Conservation (phyloP, 2,329 filamentous ascomycete genomes). For the Penicillium aurantiogriseum region DNA sequence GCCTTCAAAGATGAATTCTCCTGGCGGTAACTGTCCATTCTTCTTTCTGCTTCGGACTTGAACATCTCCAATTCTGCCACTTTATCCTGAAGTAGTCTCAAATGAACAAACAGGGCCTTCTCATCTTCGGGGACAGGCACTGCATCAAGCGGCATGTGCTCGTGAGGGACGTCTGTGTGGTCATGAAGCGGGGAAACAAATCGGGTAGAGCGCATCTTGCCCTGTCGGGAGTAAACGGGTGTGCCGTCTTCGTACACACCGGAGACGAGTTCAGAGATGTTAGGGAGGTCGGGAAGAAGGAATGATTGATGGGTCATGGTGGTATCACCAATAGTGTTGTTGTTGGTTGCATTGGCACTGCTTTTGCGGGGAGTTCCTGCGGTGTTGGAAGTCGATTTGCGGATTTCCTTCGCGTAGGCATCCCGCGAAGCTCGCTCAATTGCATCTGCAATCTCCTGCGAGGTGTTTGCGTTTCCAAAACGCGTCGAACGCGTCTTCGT, state of each 20-base stretch:
- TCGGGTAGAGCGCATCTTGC: conserved; percentile 52
- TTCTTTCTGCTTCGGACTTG: conserved; percentile 52
- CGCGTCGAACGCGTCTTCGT: conserved; percentile 54
- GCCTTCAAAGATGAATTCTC: conserved; percentile 53
- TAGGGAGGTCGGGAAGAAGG: conserved; percentile 59
- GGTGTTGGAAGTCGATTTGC: conserved; percentile 23
- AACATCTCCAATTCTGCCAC: conserved; percentile 56
- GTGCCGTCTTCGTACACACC: conserved; percentile 59
- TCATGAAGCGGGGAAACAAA: conserved; percentile 52
- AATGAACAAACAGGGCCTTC: conserved; percentile 61
- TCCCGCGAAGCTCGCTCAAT: conserved; percentile 40
- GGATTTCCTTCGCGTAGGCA: conserved; percentile 33
- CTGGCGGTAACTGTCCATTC: conserved; percentile 51
- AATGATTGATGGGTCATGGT: conserved; percentile 59
- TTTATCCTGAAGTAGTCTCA: conserved; percentile 59
- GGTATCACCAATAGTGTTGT: conserved; percentile 44
- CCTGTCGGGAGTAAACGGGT: conserved; percentile 54
- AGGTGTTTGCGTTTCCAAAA: conserved; percentile 51
- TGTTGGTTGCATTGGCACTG: conserved; percentile 27
- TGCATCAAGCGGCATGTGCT: conserved; percentile 52
- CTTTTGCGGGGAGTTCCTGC: conserved; percentile 24
- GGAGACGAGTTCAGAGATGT: conserved; percentile 61
- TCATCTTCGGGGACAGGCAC: conserved; percentile 61
- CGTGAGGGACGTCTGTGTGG: conserved; percentile 30
- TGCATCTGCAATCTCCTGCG: conserved; percentile 40